Evolutionary conservation across 2,329 filamentous ascomycete genomes (phyloP).

Genomic region (Xylaria sp.): DNA sequence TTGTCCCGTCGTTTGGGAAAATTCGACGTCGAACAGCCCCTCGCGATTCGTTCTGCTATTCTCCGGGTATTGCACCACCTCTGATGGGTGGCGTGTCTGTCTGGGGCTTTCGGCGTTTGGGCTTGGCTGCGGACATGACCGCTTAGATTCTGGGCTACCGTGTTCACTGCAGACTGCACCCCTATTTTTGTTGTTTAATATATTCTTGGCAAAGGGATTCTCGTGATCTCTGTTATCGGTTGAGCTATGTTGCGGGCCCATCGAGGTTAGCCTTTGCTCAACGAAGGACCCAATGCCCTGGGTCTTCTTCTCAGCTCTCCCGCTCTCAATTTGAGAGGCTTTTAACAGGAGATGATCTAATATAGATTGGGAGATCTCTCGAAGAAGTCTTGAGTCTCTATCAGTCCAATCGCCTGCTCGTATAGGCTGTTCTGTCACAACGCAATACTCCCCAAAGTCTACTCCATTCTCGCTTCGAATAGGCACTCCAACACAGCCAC

Average conservation of each 20-base stretch:
- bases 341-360: conserved; percentile 31
- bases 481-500: conserved; percentile 32
- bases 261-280: conserved; percentile 24
- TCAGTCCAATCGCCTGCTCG: conserved; percentile 25
- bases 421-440: conserved; percentile 33
- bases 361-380: conserved; percentile 32
- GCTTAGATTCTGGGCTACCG: not conserved
- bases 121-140: not conserved
- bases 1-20: not conserved
- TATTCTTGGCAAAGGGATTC: not conserved
- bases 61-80: not conserved
- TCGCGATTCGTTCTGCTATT: not conserved
- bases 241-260: not conserved
- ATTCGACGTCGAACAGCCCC: not conserved
- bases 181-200: not conserved
- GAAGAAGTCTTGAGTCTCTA: conserved; percentile 22
- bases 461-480: conserved; percentile 34
- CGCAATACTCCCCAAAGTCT: conserved; percentile 32
- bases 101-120: not conserved
- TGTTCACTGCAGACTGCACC: not conserved
- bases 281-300: conserved; percentile 28
- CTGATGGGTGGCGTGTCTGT: not conserved
- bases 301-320: conserved; percentile 32
- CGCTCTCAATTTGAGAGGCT: conserved; percentile 16
- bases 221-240: conserved; percentile 7